Percentiles rank a stretch among this genome's conserved stretches.
These are phyloP conservation scores for Babesia gibsoni DNA, from an alignment of 169 alveolate species.

Conservation along the genomic window DNA sequence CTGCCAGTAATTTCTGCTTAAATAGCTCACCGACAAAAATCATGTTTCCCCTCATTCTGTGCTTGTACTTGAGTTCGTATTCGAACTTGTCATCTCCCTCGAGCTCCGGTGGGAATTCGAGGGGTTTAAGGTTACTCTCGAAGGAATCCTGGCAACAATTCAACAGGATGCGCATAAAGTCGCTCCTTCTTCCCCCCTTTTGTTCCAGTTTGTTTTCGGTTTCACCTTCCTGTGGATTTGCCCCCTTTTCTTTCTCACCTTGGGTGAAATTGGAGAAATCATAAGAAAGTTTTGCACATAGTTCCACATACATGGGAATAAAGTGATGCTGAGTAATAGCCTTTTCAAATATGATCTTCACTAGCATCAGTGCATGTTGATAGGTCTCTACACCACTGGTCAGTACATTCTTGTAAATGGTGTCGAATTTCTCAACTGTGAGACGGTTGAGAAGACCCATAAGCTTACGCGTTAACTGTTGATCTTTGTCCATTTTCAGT, in stretches of 20 bases:
- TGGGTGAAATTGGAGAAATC: constrained; percentile 67
- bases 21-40: constrained; percentile 81
- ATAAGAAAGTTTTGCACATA: constrained; percentile 75
- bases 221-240: neutral
- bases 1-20: constrained; percentile 77
- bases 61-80: constrained; percentile 80
- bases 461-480: constrained; percentile 65
- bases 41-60: constrained; percentile 85
- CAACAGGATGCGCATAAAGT: constrained; percentile 72
- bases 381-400: constrained; percentile 65
- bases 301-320: constrained; percentile 83
- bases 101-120: constrained; percentile 74
- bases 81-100: constrained; percentile 82
- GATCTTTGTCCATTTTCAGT: constrained; percentile 66
- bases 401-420: constrained; percentile 68
- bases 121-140: constrained; percentile 78
- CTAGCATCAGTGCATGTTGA: constrained; percentile 69
- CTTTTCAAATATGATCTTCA: constrained; percentile 75
- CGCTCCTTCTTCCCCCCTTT: constrained; percentile 40
- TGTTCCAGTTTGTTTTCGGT: constrained; percentile 31
- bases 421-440: constrained; percentile 75
- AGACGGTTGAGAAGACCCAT: constrained; percentile 74
- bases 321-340: constrained; percentile 86
- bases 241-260: constrained; percentile 4
- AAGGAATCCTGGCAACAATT: constrained; percentile 81